Conservation (phyloP, 2,329 filamentous ascomycete genomes). For the Zelopaecilomyces penicillatus region DNA sequence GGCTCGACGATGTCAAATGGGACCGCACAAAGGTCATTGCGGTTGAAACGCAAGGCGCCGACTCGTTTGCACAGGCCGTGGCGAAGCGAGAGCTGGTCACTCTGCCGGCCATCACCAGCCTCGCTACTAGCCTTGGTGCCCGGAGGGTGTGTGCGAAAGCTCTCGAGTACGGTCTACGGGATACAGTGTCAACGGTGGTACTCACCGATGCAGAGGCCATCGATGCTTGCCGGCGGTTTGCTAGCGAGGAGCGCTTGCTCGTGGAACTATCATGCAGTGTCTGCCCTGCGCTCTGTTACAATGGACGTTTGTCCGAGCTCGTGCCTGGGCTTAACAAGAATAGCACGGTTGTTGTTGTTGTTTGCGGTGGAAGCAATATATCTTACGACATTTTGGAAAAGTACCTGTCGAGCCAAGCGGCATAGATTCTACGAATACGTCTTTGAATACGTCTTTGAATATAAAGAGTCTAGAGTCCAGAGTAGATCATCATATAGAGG, state of each 20-base stretch:
- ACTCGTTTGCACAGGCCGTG: conserved; percentile 53
- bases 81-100: conserved; percentile 46
- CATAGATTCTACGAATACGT: background rate
- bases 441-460: no score
- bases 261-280: conserved; percentile 23
- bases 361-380: conserved; percentile 25
- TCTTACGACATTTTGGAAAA: conserved; percentile 21
- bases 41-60: conserved; percentile 64
- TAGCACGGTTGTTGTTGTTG: conserved; percentile 20
- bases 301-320: conserved; percentile 14
- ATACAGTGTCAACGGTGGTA: conserved; percentile 18
- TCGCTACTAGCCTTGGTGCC: conserved; percentile 63
- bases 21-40: conserved; percentile 47
- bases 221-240: conserved; percentile 18
- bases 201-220: conserved; percentile 20
- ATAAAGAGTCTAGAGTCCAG: no score
- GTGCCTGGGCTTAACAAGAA: conserved; percentile 15
- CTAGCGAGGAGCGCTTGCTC: conserved; percentile 21
- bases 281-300: conserved; percentile 21
- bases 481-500: no score
- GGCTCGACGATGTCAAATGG: conserved; percentile 33
- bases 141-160: conserved; percentile 50
- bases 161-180: conserved; percentile 21
- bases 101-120: conserved; percentile 59
- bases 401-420: background rate